Conservation (phyloP, 768 basidiomycete species). For the Phlebiopsis flavidoalba region DNA sequence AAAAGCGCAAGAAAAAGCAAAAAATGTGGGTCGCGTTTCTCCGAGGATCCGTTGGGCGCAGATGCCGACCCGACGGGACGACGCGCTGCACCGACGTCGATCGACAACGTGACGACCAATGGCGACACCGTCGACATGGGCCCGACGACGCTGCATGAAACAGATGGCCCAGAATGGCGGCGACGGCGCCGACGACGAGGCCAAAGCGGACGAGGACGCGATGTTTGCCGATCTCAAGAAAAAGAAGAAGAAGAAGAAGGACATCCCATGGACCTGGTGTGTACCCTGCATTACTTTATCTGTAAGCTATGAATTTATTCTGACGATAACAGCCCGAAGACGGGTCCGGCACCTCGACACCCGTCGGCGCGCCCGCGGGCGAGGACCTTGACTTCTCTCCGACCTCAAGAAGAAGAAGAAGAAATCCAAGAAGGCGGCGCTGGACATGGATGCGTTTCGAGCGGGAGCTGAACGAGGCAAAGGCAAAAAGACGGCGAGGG, state of each 20-base stretch:
- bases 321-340: slow-evolving; percentile 45
- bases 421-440: slow-evolving; percentile 76
- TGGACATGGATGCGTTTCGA: slow-evolving; percentile 93
- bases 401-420: slow-evolving; percentile 99
- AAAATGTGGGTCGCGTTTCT: slow-evolving; percentile 86
- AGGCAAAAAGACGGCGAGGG: slow-evolving; percentile 52
- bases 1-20: slow-evolving; percentile 82
- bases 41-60: slow-evolving; percentile 77
- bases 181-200: slow-evolving; percentile 35
- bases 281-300: slow-evolving; percentile 22
- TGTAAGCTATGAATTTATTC: background rate
- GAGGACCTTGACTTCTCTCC: slow-evolving; percentile 91
- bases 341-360: slow-evolving; percentile 61
- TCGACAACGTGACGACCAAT: slow-evolving; percentile 64
- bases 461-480: slow-evolving; percentile 78
- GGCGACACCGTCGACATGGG: slow-evolving; percentile 77
- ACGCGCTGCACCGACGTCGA: slow-evolving; percentile 67
- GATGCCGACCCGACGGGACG: slow-evolving; percentile 69
- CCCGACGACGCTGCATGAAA: slow-evolving; percentile 69
- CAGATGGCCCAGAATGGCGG: slow-evolving; percentile 54
- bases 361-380: slow-evolving; percentile 25
- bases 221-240: slow-evolving; percentile 80
- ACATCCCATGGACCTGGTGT: slow-evolving; percentile 79
- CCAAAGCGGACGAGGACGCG: slow-evolving; percentile 67
- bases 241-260: slow-evolving; percentile 87